A percentile compares a stretch with the other conserved stretches of the same genome.
These are phyloP conservation scores for Tolypocladium amazonense DNA, from an alignment of 2,329 filamentous ascomycete genomes.

Conservation along the genomic window DNA sequence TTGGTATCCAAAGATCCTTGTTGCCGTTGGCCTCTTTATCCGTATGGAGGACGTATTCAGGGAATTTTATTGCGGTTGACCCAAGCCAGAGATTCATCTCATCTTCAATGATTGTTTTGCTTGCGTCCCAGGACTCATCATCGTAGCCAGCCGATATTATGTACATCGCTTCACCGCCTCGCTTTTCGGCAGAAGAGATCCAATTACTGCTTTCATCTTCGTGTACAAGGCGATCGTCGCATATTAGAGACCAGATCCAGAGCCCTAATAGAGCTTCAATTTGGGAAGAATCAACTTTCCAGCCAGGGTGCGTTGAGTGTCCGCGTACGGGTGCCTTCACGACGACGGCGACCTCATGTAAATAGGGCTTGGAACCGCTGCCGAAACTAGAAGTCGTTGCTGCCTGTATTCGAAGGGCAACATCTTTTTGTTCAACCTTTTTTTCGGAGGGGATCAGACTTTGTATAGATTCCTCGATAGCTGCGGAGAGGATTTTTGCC, in stretches of 20 bases:
- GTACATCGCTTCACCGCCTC: not conserved
- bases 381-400: not conserved
- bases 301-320: not conserved
- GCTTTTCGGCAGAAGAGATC: not conserved
- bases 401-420: not conserved
- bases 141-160: constrained; percentile 3
- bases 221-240: not conserved
- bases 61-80: not conserved
- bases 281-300: constrained; percentile 6
- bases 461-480: not conserved
- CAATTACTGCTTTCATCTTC: not conserved
- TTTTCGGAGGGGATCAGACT: not conserved
- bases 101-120: not conserved
- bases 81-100: constrained; percentile 8
- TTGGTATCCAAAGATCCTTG: not conserved
- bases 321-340: not conserved
- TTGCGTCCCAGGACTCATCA: not conserved
- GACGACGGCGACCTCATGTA: not conserved
- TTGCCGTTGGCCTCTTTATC: not conserved
- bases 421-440: not conserved
- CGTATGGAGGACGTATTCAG: not conserved
- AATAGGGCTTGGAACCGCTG: not conserved
- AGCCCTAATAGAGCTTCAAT: constrained; percentile 10
- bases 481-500: not conserved
- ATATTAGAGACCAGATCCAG: constrained; percentile 8